A percentile compares a stretch with the other conserved stretches of the same genome.
These are phyloP conservation scores for Meira nashicola DNA, from an alignment of 1,284 basidiomycete genomes.

Conservation along the genomic window DNA sequence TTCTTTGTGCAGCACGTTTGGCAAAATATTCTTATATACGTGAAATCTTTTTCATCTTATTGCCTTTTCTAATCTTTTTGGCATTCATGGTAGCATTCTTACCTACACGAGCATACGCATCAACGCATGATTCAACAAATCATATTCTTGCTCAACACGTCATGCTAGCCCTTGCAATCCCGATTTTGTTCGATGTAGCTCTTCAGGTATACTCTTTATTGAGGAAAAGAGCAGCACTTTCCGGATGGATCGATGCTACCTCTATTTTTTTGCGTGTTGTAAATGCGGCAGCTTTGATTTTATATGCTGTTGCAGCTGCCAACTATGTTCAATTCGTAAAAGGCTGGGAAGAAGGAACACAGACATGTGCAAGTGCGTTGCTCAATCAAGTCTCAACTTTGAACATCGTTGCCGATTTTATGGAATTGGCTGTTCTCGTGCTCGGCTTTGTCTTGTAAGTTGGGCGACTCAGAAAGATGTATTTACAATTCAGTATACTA, in stretches of 20 bases:
- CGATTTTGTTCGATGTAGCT: constrained; percentile 7
- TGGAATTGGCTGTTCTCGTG: constrained; percentile 4
- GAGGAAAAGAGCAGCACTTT: background rate
- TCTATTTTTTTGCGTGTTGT: background rate
- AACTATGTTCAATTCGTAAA: constrained; percentile 7
- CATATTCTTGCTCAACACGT: constrained; percentile 10
- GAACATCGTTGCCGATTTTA: constrained; percentile 5
- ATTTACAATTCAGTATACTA: background rate
- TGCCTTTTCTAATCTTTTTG: constrained; percentile 2
- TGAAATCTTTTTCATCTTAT: constrained; percentile 6
- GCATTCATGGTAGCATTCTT: background rate
- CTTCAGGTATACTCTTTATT: constrained; percentile 6
- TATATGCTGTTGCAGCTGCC: constrained; percentile 5
- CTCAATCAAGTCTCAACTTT: background rate
- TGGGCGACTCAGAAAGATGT: background rate
- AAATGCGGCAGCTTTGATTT: constrained; percentile 1
- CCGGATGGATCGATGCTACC: constrained; percentile 6
- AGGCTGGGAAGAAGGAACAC: background rate
- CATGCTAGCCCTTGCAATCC: background rate
- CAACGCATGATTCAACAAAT: constrained; percentile 1
- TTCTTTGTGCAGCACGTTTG: background rate
- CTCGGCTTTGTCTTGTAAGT: constrained; percentile 6
- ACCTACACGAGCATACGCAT: constrained; percentile 5
- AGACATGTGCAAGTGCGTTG: background rate
- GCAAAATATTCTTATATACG: background rate